Percentiles rank a stretch among this genome's conserved stretches.
phyloP scores from a whole-genome alignment of 805 yeast genomes.

The Cyberlindnera japonica region DNA sequence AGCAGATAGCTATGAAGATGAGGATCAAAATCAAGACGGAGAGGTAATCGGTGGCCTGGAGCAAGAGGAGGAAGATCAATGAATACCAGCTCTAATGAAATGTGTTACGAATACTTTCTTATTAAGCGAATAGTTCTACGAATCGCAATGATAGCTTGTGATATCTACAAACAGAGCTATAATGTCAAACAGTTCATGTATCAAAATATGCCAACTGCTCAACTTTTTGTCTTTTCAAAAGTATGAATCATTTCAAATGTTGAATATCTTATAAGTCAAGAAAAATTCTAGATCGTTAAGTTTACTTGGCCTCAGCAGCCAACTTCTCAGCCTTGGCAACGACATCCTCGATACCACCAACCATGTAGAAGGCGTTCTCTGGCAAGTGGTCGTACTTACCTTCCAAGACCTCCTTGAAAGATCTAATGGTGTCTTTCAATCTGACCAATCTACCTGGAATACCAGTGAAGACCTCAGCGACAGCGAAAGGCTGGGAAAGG shows the following conservation, averaged over 20 bases:
- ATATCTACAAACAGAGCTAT: no score
- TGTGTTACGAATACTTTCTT: no score
- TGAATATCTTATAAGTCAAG: conserved; percentile 10
- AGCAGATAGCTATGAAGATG: neutral
- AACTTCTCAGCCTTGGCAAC: conserved; percentile 98
- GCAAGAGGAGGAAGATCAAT: neutral
- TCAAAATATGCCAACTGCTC: conserved; percentile 1
- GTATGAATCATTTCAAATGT: conserved; percentile 7
- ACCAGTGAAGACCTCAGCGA: conserved; percentile 99
- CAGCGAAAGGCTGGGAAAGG: conserved; percentile 99
- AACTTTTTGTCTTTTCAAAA: conserved; percentile 9
- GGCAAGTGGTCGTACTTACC: conserved; percentile 99
- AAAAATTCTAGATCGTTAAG: conserved; percentile 8
- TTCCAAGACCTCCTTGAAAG: conserved; percentile 95
- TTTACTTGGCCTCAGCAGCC: conserved; percentile 83
- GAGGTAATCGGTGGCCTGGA: neutral
- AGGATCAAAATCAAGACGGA: neutral
- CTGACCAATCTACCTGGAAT: conserved; percentile 96
- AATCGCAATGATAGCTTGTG: no score
- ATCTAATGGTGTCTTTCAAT: conserved; percentile 88
- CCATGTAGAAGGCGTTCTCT: conserved; percentile 99
- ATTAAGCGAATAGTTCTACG: no score
- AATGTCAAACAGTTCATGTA: conserved; percentile 2
- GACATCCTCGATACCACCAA: conserved; percentile 99
- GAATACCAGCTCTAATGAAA: no score